Evolutionary conservation across 1,284 basidiomycete species (phyloP), one percentile per base, ranked within the genome.

Genomic region (Jaminaea rosea): DNA sequence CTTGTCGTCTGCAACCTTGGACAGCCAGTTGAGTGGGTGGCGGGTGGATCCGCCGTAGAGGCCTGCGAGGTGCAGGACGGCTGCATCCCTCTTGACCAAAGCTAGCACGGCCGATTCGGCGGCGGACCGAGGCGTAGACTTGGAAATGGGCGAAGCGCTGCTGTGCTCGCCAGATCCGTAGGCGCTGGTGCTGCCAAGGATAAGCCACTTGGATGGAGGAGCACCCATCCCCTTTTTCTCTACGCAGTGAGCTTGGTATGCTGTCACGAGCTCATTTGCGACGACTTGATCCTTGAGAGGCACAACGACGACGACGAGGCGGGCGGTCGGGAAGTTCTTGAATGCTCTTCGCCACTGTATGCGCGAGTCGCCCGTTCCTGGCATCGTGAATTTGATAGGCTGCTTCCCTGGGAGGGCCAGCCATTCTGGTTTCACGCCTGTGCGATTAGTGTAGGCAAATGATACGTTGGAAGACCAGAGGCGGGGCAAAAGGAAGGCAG

Each of bases 291-390:
- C 28, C 28, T 60, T 62, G 53, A 69, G 60, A 32, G 65, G 63
- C 60, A 85, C 85, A 5, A 81, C 80, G 44, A 85, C 79, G 19
- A 85, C 70, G 3, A 85, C 78, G 0, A 80, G 82, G 37, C 69
- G 69, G 10, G 84, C 82, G 47, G 77, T 73, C 0, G 84, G 84
- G 0, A 85, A 76, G 13, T 47, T 51, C 13, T 62, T 60, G 69
- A 79, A 83, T 15, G 24, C 31, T 32, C 24, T 42, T 15, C 39
- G 17, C 39, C 39, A 42, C 19, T 24, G 17, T 24, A 42, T n/a
- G 5, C 39, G 39, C 19, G 39, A 42, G 19, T 15, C 39, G 6
- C 39, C 39, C 11, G 19, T 23, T 21, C 24, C 23, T 17, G 39
- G 39, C 19, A n/a, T 21, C 11, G 19, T 23, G 19, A n/a, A 42